phyloP scores from a whole-genome alignment of 2,329 filamentous ascomycete species.

The Cladosporium sp. region DNA sequence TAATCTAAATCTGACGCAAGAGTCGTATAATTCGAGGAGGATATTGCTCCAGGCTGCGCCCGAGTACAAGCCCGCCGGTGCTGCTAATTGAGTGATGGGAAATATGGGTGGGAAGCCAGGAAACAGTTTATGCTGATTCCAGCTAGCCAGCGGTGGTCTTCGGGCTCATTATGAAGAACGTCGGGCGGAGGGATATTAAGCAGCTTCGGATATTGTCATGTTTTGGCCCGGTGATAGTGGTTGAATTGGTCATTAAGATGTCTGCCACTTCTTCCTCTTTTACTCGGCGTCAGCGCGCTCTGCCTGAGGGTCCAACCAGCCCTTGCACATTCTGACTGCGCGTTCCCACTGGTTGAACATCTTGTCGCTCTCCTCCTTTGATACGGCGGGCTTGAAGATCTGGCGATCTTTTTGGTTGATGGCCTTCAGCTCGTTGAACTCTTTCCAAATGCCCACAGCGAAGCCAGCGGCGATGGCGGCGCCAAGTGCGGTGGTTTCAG shows the following conservation, averaged over 20 bases:
- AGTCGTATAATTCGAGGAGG: background rate
- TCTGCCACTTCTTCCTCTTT: background rate
- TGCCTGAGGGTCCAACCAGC: conserved; percentile 29
- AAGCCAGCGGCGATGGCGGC: conserved; percentile 83
- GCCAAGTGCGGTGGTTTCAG: conserved; percentile 81
- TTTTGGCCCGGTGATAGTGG: background rate
- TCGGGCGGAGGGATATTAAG: background rate
- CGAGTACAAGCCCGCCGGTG: background rate
- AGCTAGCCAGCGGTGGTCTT: background rate
- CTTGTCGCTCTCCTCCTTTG: conserved; percentile 34
- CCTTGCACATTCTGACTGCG: conserved; percentile 31
- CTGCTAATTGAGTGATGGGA: background rate
- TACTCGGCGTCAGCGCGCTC: conserved; percentile 16
- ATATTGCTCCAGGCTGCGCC: background rate
- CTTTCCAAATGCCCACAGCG: conserved; percentile 72
- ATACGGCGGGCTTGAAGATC: conserved; percentile 28
- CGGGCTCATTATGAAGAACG: conserved; percentile 3
- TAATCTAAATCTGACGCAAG: background rate
- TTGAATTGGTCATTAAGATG: background rate
- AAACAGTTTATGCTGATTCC: background rate
- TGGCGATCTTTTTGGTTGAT: conserved; percentile 30
- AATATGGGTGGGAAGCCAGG: background rate
- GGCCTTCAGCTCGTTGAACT: conserved; percentile 66
- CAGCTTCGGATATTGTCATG: background rate
- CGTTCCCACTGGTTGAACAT: conserved; percentile 31